Conservation (phyloP, 164 flowering plant species). For the Vitis labrusca region DNA sequence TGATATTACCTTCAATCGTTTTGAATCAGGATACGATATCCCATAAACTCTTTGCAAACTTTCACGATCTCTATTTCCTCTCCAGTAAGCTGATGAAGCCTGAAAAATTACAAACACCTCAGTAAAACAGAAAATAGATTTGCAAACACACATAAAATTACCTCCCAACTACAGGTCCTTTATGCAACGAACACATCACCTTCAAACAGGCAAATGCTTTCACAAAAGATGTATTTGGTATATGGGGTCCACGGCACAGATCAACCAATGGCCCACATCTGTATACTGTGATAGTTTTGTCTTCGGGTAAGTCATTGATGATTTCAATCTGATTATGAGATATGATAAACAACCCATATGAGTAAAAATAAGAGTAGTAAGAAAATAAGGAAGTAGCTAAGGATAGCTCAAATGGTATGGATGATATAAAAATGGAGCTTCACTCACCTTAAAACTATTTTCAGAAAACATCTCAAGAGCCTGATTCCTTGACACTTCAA, state of each 20-base stretch:
- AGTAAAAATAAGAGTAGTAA: not conserved
- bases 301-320: slow-evolving; percentile 84
- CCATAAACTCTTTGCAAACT: slow-evolving; percentile 98
- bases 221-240: slow-evolving; percentile 95
- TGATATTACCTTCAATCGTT: slow-evolving; percentile 68
- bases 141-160: not conserved
- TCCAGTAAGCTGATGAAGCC: slow-evolving; percentile 99
- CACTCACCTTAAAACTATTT: slow-evolving; percentile 76
- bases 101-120: slow-evolving; percentile 20
- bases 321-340: slow-evolving; percentile 68
- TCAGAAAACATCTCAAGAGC: slow-evolving; percentile 98
- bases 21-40: slow-evolving; percentile 89
- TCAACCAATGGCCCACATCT: slow-evolving; percentile 99
- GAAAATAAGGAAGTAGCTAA: not conserved
- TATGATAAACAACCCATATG: not conserved
- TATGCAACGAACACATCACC: slow-evolving; percentile 37
- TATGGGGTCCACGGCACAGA: slow-evolving; percentile 98
- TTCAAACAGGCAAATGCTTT: slow-evolving; percentile 87
- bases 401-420: not conserved
- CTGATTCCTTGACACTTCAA: slow-evolving; percentile 88
- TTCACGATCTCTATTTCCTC: slow-evolving; percentile 89
- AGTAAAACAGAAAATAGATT: not conserved
- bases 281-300: slow-evolving; percentile 95
- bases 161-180: too few relatives aligned
- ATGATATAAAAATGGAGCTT: too few relatives aligned